Evolutionary conservation across 176 grass and related monocot genomes (phyloP), one percentile per base, ranked within the genome.

Genomic region (Rhynchospora breviuscula): DNA sequence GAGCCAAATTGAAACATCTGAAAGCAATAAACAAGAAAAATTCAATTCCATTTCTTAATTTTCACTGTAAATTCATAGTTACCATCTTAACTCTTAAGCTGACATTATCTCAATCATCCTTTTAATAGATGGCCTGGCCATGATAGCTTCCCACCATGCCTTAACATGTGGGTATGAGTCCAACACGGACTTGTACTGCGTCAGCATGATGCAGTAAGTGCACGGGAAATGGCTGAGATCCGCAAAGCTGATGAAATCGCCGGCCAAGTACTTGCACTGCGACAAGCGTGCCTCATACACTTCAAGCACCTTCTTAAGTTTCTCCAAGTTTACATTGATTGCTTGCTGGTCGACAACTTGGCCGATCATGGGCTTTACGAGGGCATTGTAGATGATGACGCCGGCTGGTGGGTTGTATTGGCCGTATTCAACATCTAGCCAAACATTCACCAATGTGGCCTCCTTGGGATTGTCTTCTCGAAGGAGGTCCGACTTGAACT

Each of bases 231-330:
- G 91, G 72, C 86, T 88, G 8, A 93, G n/a, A 8, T 93, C 88
- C 1, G 91, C 84, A 0, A 90, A 19, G 67, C 86, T 93, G 61
- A 90, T 0, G 67, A 88, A 93, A 49, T 90, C 86, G 9, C 91
- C 88, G 1, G 84, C 91, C 1, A 90, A 48, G 76, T 85, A 93
- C 84, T 85, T 87, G 67, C 0, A 48, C 53, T 47, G 84, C 6
- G 86, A 71, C 13, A 93, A 10, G 4, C 43, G 86, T 7, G 65
- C 83, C 86, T 90, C 76, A 4, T 90, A 93, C n/a, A 93, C 84
- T 4, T 75, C 63, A 0, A 90, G 81, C 21, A 87, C 76, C 71
- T 65, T 85, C 72, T 80, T 74, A 14, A 93, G 66, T 64, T 88
- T 93, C 60, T 84, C 75, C 2, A 86, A 0, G 35, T 31, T 71